A percentile compares a stretch with the other conserved stretches of the same genome.
Conservation (phyloP, 202 grass and related monocot genomes). For the Tripidium arundinaceum region DNA sequence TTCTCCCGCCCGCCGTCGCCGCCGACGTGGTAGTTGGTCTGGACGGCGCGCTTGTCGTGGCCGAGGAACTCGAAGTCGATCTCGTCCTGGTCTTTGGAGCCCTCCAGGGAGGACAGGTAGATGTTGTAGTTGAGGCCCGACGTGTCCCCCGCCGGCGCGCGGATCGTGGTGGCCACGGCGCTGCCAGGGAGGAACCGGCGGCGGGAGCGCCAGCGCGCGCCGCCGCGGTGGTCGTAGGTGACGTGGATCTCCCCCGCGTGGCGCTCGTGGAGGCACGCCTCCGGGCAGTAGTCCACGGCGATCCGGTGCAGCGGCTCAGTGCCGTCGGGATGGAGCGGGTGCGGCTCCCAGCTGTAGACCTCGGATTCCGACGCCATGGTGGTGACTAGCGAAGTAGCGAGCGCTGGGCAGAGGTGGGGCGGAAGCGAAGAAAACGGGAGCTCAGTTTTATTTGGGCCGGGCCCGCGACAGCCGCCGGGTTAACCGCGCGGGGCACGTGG, state of each 20-base stretch:
- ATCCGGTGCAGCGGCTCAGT: constrained; percentile 44
- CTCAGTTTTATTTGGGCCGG: not conserved
- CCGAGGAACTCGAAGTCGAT: constrained; percentile 90
- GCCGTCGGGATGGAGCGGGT: constrained; percentile 34
- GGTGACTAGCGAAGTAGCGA: not conserved
- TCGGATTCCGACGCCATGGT: constrained; percentile 16
- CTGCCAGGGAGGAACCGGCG: constrained; percentile 50
- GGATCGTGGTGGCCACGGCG: constrained; percentile 41
- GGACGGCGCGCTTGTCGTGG: constrained; percentile 50
- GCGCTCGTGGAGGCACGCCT: constrained; percentile 30
- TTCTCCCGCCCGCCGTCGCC: constrained; percentile 45
- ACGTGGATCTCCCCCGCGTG: constrained; percentile 55
- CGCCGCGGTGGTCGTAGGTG: constrained; percentile 60
- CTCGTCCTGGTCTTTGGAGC: constrained; percentile 56
- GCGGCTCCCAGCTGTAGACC: not conserved
- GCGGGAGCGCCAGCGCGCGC: constrained; percentile 47
- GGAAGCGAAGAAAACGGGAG: not conserved
- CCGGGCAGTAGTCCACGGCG: constrained; percentile 58
- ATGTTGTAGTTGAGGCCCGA: constrained; percentile 70
- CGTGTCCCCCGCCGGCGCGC: constrained; percentile 39
- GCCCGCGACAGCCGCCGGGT: not conserved
- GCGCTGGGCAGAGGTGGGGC: not conserved
- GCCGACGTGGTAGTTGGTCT: constrained; percentile 62
- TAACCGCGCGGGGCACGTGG: not conserved
- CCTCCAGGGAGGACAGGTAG: constrained; percentile 69